Evolutionary conservation across 192 early-diverging fungal genomes (phyloP), one percentile per base, ranked within the genome.

Genomic region (Podila epigama): DNA sequence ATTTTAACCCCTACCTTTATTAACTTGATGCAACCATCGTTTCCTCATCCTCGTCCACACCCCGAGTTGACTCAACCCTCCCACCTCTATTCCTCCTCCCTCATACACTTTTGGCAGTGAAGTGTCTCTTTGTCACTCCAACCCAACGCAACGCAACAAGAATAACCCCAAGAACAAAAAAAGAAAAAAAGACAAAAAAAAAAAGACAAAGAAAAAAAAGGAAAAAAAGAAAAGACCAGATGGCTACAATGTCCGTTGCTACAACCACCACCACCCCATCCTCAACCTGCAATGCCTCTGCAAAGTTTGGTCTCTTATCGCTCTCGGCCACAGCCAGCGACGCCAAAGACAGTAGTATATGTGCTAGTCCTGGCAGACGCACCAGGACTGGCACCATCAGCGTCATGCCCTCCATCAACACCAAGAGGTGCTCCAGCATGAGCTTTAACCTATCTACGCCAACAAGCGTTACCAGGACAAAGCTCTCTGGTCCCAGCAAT

Each of bases 61-160:
- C 18, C 44, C 44, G n/a, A 48, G 44, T 48, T 20, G 44, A 48
- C 44, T 22, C 44, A 48, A 20, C 25, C 52, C 25, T 42, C 33
- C 51, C 34, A 39, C 55, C 54, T 37, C 20, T 60, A 77, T 50
- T 29, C 66, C 11, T 77, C 73, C 39, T 68, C 66, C 12, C 61
- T 77, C 37, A 58, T 68, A 59, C 73, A 77, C 66, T 64, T 68
- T 59, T 63, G 67, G 51, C 73, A 77, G 73, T 77, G 73, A 77
- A 32, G 52, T 33, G 35, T 20, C 35, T 58, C 44, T 18, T 44
- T n/a, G 12, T 20, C 29, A 8, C 28, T 42, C 37, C 25, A 29
- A 18, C 29, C 12, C 65, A 28, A 5, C 25, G 34, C 40, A 52
- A 20, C 13, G 22, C 36, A n/a, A n/a, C n/a, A n/a, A n/a, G n/a